Percentiles rank a stretch among this genome's conserved stretches.
These are phyloP conservation scores for Triglochin maritima DNA, from an alignment of 106 monocot genomes.

Conservation along the genomic window DNA sequence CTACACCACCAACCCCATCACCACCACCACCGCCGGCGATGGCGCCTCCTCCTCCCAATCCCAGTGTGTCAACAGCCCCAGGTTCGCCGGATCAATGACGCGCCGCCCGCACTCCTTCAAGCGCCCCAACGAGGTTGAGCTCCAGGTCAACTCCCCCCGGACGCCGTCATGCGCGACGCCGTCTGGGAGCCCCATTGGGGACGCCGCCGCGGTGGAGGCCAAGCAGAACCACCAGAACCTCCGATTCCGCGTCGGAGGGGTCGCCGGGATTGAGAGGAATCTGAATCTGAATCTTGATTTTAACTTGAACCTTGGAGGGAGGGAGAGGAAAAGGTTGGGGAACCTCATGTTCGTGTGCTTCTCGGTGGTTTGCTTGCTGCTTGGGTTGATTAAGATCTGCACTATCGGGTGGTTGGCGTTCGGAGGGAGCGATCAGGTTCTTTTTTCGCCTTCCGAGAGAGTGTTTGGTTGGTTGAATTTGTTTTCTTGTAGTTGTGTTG, in stretches of 20 bases:
- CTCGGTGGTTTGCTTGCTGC: slow-evolving; percentile 51
- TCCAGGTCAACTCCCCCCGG: slow-evolving; percentile 18
- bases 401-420: slow-evolving; percentile 39
- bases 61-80: slow-evolving; percentile 14
- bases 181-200: background rate
- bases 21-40: background rate
- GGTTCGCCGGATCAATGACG: slow-evolving; percentile 17
- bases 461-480: background rate
- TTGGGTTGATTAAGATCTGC: slow-evolving; percentile 58
- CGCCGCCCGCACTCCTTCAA: slow-evolving; percentile 21
- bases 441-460: background rate
- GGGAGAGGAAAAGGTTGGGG: slow-evolving; percentile 42
- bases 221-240: slow-evolving; percentile 12
- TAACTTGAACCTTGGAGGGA: slow-evolving; percentile 15
- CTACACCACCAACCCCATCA: background rate
- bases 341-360: slow-evolving; percentile 63
- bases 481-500: background rate
- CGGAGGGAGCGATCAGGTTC: slow-evolving; percentile 26
- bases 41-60: no score
- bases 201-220: slow-evolving; percentile 6
- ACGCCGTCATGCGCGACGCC: background rate
- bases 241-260: slow-evolving; percentile 35
- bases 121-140: slow-evolving; percentile 13
- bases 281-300: slow-evolving; percentile 6
- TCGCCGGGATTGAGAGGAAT: slow-evolving; percentile 21